A percentile compares a stretch with the other conserved stretches of the same genome.
Evolutionary conservation across 1,284 basidiomycete species (phyloP).

Genomic region (Ustilago lituana): DNA sequence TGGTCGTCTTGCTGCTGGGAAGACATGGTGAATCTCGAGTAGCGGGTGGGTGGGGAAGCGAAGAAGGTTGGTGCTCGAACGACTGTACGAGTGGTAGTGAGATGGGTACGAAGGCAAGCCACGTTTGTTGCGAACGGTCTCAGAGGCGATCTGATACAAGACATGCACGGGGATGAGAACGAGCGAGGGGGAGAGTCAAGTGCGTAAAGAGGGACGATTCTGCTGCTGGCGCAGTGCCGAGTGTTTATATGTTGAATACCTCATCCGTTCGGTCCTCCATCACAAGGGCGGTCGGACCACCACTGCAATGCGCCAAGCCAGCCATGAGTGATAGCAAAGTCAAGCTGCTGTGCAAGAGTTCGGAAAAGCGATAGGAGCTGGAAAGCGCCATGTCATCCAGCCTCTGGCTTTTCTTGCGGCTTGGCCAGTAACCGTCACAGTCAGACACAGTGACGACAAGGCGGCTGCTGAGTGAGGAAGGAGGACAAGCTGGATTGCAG

Average conservation of each 20-base stretch:
- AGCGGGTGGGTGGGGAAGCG: neutral
- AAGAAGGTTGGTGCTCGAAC: neutral
- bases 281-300: neutral
- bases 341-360: too few relatives aligned
- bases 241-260: slow-evolving; percentile 4
- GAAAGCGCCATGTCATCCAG: too few relatives aligned
- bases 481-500: neutral
- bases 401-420: too few relatives aligned
- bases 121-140: neutral
- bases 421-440: too few relatives aligned
- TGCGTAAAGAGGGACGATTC: too few relatives aligned
- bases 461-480: slow-evolving; percentile 3
- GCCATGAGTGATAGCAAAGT: too few relatives aligned
- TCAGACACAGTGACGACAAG: neutral
- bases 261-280: neutral
- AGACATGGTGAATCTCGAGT: slow-evolving; percentile 29
- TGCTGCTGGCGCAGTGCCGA: too few relatives aligned
- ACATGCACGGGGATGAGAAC: slow-evolving; percentile 3
- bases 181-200: neutral
- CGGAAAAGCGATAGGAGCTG: too few relatives aligned
- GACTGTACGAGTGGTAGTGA: neutral
- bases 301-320: too few relatives aligned
- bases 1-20: slow-evolving; percentile 29
- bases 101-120: neutral
- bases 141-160: neutral